Evolutionary conservation across 495 filamentous ascomycete genomes (phyloP), one percentile per base, ranked within the genome.

Genomic region (Neurospora sp.): DNA sequence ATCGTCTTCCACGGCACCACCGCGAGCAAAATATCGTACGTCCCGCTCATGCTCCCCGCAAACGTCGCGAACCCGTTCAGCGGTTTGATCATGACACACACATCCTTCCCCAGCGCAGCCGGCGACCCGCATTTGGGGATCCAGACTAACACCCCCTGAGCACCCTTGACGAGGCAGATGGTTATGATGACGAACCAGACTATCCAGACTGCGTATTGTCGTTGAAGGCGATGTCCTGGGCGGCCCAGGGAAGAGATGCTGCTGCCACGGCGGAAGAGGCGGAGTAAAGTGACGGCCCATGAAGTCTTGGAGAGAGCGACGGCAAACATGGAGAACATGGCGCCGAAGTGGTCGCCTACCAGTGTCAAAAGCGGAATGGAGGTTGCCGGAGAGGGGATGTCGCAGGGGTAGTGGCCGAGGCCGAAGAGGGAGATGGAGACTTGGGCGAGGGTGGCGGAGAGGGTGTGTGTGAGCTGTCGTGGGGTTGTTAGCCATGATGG

Each of bases 251-350:
- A n/a, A n/a, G n/a, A n/a, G n/a, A n/a, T n/a, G n/a, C 3, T 20
- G 45, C 20, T n/a, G 18, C 45, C n/a, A 1, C 45, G 65, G 1
- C 71, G 59, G 8, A 78, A 71, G 1, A 82, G 44, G 6, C 80
- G 79, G 8, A 80, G 73, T 5, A 82, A 39, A 2, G 79, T 80
- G 39, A 82, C 68, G 16, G 75, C 80, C 37, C 80, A 82, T 0
- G 77, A 77, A 0, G 78, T 80, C 74, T 82, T 82, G 68, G 75
- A 78, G 75, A 75, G 77, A 8, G 76, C 74, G 37, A 77, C 71
- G 61, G 76, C 77, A 0, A 77, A 18, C 31, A 76, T 73, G 72
- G 68, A 71, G 45, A 78, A 70, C 31, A 72, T 71, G 18, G 75
- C 68, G 1, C 74, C 73, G 4, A 80, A 16, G 45, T 71, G 47